Conservation (phyloP, 805 yeast species). For the Pichia membranifaciens region DNA sequence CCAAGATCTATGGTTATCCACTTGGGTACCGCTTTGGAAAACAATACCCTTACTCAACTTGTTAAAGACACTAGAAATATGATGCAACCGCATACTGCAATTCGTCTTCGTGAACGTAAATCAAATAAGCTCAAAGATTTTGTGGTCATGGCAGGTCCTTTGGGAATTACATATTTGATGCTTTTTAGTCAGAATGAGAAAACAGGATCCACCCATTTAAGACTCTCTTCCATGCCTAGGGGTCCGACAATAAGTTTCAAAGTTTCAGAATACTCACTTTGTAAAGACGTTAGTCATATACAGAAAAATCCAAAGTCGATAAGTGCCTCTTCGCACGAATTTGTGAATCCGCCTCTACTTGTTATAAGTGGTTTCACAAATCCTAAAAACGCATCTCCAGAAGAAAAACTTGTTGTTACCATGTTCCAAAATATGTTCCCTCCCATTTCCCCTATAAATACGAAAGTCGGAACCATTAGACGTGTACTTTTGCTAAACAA, state of each 20-base stretch:
- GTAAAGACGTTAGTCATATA: conserved; percentile 68
- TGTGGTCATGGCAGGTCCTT: conserved; percentile 97
- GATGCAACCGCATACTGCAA: conserved; percentile 97
- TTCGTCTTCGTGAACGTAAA: conserved; percentile 78
- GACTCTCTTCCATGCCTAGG: conserved; percentile 82
- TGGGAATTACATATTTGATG: conserved; percentile 85
- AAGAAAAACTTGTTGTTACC: conserved; percentile 79
- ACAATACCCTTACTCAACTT: conserved; percentile 76
- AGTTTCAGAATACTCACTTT: conserved; percentile 68
- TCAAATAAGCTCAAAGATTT: conserved; percentile 85
- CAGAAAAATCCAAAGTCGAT: conserved; percentile 76
- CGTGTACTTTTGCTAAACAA: conserved; percentile 82
- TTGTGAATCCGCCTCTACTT: conserved; percentile 75
- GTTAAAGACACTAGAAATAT: conserved; percentile 82
- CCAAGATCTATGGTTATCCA: conserved; percentile 95
- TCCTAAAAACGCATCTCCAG: conserved; percentile 54
- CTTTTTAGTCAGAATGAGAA: conserved; percentile 76
- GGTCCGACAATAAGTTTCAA: conserved; percentile 92
- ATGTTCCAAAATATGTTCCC: conserved; percentile 96
- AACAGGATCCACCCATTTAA: conserved; percentile 72
- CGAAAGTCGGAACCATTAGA: conserved; percentile 67
- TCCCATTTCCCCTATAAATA: conserved; percentile 79
- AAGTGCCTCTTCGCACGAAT: conserved; percentile 57
- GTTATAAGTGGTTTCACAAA: conserved; percentile 88
- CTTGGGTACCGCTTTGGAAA: conserved; percentile 66